Percentiles rank a stretch among this genome's conserved stretches.
These are phyloP conservation scores for Penicillium nordicum DNA, from an alignment of 2,329 filamentous ascomycete species.

Conservation along the genomic window DNA sequence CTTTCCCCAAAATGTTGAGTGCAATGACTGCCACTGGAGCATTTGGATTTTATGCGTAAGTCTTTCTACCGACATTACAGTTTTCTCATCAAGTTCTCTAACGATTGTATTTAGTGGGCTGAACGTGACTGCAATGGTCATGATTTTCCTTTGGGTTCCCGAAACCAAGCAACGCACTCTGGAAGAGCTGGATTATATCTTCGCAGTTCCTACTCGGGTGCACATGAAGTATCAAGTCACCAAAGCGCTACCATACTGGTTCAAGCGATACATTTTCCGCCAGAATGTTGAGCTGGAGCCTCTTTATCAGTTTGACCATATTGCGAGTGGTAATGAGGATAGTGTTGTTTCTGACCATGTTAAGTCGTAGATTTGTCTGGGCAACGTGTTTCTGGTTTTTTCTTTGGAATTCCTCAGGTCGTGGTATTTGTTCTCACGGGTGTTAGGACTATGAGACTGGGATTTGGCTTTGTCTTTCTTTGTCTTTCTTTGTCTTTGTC, in stretches of 20 bases:
- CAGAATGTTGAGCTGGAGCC: constrained; percentile 47
- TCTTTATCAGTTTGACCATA: constrained; percentile 50
- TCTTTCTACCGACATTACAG: background rate
- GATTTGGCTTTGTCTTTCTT: background rate
- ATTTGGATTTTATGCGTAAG: constrained; percentile 58
- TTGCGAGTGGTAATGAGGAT: background rate
- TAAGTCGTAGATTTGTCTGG: background rate
- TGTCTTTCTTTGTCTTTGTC: too few relatives aligned
- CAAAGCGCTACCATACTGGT: constrained; percentile 59
- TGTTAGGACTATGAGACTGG: background rate
- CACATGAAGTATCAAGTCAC: constrained; percentile 58
- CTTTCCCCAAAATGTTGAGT: constrained; percentile 47
- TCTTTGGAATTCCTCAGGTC: background rate
- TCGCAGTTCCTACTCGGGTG: constrained; percentile 56
- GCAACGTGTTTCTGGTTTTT: background rate
- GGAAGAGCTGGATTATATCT: constrained; percentile 56
- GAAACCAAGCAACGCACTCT: constrained; percentile 56
- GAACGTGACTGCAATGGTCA: constrained; percentile 58
- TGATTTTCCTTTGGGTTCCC: constrained; percentile 62
- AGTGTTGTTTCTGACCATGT: constrained; percentile 1
- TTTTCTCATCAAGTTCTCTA: background rate
- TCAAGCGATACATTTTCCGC: constrained; percentile 56
- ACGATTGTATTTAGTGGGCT: constrained; percentile 41
- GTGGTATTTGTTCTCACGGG: background rate
- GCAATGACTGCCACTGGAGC: constrained; percentile 52